phyloP scores from a whole-genome alignment of 345 rosid genomes.

The Melaleuca quinquenervia region DNA sequence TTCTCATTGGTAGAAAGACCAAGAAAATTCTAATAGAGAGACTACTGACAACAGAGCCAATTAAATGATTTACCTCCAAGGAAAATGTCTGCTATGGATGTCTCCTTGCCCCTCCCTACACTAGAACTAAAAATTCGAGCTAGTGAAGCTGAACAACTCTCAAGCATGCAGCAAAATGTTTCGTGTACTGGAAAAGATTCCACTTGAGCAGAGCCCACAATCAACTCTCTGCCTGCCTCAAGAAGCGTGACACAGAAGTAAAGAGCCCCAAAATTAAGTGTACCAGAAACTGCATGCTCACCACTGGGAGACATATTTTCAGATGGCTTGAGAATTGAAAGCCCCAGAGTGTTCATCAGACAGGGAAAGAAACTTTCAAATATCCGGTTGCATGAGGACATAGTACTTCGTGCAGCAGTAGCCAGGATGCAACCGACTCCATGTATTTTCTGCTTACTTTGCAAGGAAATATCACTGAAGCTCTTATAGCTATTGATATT shows the following conservation, averaged over 20 bases:
- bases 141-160: conserved; percentile 35
- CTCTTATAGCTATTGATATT: conserved; percentile 28
- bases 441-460: conserved; percentile 46
- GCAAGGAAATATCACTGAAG: conserved; percentile 30
- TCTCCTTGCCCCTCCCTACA: conserved; percentile 15
- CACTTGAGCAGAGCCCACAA: conserved; percentile 12
- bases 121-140: conserved; percentile 32
- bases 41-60: neutral
- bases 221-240: conserved; percentile 57
- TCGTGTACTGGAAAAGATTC: conserved; percentile 18
- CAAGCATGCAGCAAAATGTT: conserved; percentile 38
- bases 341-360: conserved; percentile 47
- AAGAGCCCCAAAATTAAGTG: conserved; percentile 49
- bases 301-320: conserved; percentile 14
- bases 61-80: conserved; percentile 54
- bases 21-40: neutral
- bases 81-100: conserved; percentile 23
- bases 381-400: conserved; percentile 48
- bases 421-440: conserved; percentile 53
- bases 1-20: neutral
- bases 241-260: conserved; percentile 64
- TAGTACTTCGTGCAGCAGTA: conserved; percentile 55
- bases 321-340: conserved; percentile 20
- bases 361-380: conserved; percentile 41
- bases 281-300: conserved; percentile 14